Conservation (phyloP, 177 flowering plant species). For the Vitis hybrid region DNA sequence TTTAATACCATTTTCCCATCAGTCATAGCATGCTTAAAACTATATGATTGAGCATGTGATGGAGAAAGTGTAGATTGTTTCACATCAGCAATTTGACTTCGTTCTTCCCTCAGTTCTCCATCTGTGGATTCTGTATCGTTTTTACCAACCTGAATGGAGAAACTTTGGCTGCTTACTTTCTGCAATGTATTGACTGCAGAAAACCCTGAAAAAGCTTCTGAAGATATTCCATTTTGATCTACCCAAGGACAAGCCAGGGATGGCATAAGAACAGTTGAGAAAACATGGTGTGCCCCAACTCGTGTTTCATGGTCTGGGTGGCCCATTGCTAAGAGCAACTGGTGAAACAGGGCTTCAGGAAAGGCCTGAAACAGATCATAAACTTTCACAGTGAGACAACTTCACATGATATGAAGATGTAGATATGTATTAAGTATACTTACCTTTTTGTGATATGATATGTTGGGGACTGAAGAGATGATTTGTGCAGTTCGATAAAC, state of each 20-base stretch:
- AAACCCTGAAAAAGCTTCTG: slow-evolving; percentile 22
- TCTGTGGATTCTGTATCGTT: slow-evolving; percentile 14
- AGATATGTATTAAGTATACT: slow-evolving; percentile 14
- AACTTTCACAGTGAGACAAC: slow-evolving; percentile 7
- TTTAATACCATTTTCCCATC: slow-evolving; percentile 45
- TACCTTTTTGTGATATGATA: slow-evolving; percentile 71
- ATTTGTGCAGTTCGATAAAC: slow-evolving; percentile 66
- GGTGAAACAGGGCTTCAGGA: slow-evolving; percentile 90
- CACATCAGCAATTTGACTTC: slow-evolving; percentile 15
- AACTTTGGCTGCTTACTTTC: slow-evolving; percentile 25
- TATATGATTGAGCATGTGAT: slow-evolving; percentile 25
- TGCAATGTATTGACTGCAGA: slow-evolving; percentile 16
- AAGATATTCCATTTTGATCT: slow-evolving; percentile 24
- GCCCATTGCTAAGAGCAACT: slow-evolving; percentile 74
- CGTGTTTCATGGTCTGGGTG: slow-evolving; percentile 82
- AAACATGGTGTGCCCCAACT: slow-evolving; percentile 67
- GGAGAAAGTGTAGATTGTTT: slow-evolving; percentile 17
- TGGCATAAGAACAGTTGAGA: slow-evolving; percentile 79
- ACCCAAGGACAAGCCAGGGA: slow-evolving; percentile 41
- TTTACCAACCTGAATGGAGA: slow-evolving; percentile 26
- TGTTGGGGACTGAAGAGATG: slow-evolving; percentile 58
- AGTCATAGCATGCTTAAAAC: slow-evolving; percentile 38
- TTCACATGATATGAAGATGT: neutral
- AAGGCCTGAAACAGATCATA: slow-evolving; percentile 57
- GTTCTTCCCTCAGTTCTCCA: slow-evolving; percentile 24